Percentiles rank a stretch among this genome's conserved stretches.
phyloP scores from a whole-genome alignment of 1,284 basidiomycete species.

The Schizopora paradoxa region DNA sequence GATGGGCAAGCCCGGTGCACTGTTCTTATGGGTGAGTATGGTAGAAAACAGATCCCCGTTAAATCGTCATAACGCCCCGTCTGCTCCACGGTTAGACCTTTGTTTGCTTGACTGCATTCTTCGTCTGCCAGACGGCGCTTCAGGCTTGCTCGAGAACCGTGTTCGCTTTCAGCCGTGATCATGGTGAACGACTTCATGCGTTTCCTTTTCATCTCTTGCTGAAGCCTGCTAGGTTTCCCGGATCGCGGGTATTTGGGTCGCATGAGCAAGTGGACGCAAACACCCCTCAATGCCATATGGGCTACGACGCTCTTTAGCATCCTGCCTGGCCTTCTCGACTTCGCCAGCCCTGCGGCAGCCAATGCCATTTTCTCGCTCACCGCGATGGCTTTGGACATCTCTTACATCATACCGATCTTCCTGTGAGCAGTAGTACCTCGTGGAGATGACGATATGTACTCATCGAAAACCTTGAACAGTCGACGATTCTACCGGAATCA shows the following conservation, averaged over 20 bases:
- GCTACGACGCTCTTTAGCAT: conserved; percentile 63
- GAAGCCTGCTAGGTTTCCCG: conserved; percentile 51
- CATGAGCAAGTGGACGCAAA: conserved; percentile 59
- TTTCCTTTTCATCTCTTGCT: background rate
- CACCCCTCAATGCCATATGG: conserved; percentile 83
- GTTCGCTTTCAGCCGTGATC: conserved; percentile 88
- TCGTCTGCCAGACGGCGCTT: conserved; percentile 74
- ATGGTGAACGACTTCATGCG: conserved; percentile 36
- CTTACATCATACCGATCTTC: conserved; percentile 73
- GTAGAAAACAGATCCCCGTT: conserved; percentile 1
- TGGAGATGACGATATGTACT: background rate
- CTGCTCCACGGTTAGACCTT: conserved; percentile 42
- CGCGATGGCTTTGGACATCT: conserved; percentile 66
- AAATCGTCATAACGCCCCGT: background rate
- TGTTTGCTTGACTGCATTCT: conserved; percentile 79
- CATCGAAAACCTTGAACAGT: conserved; percentile 20
- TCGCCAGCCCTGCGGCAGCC: conserved; percentile 74
- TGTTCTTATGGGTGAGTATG: conserved; percentile 65
- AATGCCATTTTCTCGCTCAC: conserved; percentile 82
- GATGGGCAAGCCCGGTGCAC: conserved; percentile 65
- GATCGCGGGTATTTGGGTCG: conserved; percentile 78
- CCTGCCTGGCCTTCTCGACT: conserved; percentile 71
- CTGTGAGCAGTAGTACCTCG: conserved; percentile 30
- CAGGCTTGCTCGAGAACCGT: conserved; percentile 86
- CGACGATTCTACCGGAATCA: conserved; percentile 72